These are phyloP conservation scores for Aureobasidium leucospermi DNA, from an alignment of 2,329 filamentous ascomycete genomes.

Conservation along the genomic window DNA sequence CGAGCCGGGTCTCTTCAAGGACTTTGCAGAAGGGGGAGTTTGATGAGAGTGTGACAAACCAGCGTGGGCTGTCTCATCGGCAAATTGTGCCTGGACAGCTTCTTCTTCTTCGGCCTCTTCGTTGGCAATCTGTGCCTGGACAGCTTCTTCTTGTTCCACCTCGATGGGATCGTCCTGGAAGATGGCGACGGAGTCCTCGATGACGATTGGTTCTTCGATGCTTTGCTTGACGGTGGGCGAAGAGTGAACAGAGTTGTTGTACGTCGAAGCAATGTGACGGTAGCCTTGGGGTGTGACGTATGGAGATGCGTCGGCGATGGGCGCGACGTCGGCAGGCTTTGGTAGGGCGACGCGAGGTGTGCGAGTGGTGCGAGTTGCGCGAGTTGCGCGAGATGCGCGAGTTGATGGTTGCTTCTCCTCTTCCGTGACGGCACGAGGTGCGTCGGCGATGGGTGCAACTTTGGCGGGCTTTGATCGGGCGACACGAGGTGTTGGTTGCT, in stretches of 20 bases:
- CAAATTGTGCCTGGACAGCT: background rate
- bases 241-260: background rate
- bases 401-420: no score
- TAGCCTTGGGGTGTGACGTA: slow-evolving; percentile 1
- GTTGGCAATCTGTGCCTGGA: background rate
- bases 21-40: background rate
- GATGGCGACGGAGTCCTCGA: background rate
- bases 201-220: background rate
- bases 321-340: background rate
- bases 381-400: background rate
- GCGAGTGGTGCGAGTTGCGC: background rate
- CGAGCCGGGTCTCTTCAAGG: background rate
- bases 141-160: background rate
- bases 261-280: background rate
- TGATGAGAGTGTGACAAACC: slow-evolving; percentile 7
- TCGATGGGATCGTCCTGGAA: background rate
- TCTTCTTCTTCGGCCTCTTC: background rate
- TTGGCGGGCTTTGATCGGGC: background rate
- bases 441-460: slow-evolving; percentile 3
- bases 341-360: background rate
- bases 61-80: slow-evolving; percentile 1
- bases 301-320: slow-evolving; percentile 6
- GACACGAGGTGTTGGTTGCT: background rate
- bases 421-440: slow-evolving; percentile 1
- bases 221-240: background rate